Conservation (phyloP, 2,329 filamentous ascomycete genomes). For the Fusarium incarnatum region DNA sequence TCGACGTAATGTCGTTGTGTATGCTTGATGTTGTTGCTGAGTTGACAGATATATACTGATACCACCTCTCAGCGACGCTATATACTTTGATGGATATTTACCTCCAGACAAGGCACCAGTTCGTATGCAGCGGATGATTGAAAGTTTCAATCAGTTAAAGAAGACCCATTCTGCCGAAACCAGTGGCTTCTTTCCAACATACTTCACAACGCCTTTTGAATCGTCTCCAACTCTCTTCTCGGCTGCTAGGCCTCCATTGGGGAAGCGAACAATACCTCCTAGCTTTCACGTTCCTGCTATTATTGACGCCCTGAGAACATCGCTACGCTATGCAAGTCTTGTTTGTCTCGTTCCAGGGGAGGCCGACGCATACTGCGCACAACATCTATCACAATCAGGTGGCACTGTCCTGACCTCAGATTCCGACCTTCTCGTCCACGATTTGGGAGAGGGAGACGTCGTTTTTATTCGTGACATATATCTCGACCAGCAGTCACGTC, state of each 20-base stretch:
- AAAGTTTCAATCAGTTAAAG: slow-evolving; percentile 66
- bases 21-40: slow-evolving; percentile 39
- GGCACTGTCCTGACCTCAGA: slow-evolving; percentile 81
- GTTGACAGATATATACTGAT: slow-evolving; percentile 10
- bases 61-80: slow-evolving; percentile 57
- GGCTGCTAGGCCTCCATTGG: slow-evolving; percentile 26
- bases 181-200: slow-evolving; percentile 42
- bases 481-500: slow-evolving; percentile 39
- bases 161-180: slow-evolving; percentile 55
- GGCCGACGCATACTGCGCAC: slow-evolving; percentile 84
- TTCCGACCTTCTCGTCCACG: slow-evolving; percentile 83
- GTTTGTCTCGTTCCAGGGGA: slow-evolving; percentile 80
- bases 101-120: slow-evolving; percentile 73
- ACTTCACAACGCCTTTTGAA: slow-evolving; percentile 33
- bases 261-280: slow-evolving; percentile 60
- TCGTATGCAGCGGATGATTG: slow-evolving; percentile 70
- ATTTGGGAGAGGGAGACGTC: slow-evolving; percentile 74
- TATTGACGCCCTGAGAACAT: slow-evolving; percentile 73
- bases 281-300: slow-evolving; percentile 83
- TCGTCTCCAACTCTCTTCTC: slow-evolving; percentile 43
- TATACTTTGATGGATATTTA: slow-evolving; percentile 89
- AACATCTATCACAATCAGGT: slow-evolving; percentile 64
- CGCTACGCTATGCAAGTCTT: slow-evolving; percentile 55
- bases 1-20: slow-evolving; percentile 71
- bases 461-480: slow-evolving; percentile 76